Evolutionary conservation across 2,329 filamentous ascomycete genomes (phyloP), one percentile per base, ranked within the genome.

Genomic region (Apiospora rasikravindrae): DNA sequence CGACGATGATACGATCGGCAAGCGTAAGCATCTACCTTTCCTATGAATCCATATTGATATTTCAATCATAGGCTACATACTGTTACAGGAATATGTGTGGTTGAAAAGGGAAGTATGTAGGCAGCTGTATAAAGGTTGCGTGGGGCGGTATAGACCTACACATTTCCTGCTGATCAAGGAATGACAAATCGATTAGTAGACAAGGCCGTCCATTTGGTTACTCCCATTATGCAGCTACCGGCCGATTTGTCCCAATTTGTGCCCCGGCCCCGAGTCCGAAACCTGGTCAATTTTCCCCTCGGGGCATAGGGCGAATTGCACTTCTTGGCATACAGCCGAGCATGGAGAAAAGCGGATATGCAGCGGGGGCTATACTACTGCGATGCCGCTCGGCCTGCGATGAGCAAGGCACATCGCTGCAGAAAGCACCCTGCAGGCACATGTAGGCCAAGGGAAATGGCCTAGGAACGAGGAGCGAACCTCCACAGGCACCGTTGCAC

Each of bases 261-360:
- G 3, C 26, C 53, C 53, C 53, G 29, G 53, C 29, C 10, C 53
- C 53, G 26, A 33, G 2, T 22, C 37, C 37, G 53, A 16, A 61
- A 37, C 53, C 53, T 37, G 16, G 53, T 22, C 53, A 61, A 61
- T 61, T 33, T 67, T 67, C 53, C 40, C 19, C 53, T 44, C 42
- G 57, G 40, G 61, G 70, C n/a, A 49, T 67, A 49, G 16, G 61
- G 42, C 70, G 42, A 64, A 61, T 61, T 61, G 70, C 70, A 51
- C 22, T 33, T 49, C 66, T 44, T 68, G 37, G 66, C 44, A 44
- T 47, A 44, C 66, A 33, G 26, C 66, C 66, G n/a, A 44, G 19
- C 2, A 11, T 42, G 57, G 26, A 24, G 16, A 71, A 71, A 49
- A n/a, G 33, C 26, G 70, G 40, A 47, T 10, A 24, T 19, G 40